Base-by-base conservation (phyloP, 1,139 yeast species). In the Maudiozyma humilis region DNA sequence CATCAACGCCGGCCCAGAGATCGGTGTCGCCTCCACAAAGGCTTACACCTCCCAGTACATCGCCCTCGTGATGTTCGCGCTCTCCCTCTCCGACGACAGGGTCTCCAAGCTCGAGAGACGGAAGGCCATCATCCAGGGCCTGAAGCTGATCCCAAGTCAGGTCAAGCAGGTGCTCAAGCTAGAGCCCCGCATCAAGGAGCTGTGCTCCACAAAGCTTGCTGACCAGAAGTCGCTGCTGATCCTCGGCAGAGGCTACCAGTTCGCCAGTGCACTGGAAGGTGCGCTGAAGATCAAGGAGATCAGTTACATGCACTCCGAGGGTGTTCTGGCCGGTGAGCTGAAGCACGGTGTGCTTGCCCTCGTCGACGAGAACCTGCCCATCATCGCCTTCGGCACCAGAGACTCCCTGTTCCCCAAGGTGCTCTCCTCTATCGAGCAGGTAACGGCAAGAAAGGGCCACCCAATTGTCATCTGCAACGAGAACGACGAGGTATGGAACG, bases 11-110 rank as follows among this genome's bases (percentile, higher is more conserved):
- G 99, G 99, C 52, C 98, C 98, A 35, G 99, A 93, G 71, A 91
- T 93, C 54, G 98, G 98, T 66, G 99, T 93, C 57, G 99, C 98
- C 12, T 88, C 97, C n/a, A 93, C 99, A 42, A 93, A 93, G 71
- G 98, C 98, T 23, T 93, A 93, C 70, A 91, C 99, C 15, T 93
- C 98, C 20, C 99, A 93, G 68, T 93, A 82, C 66, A 88, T 93
- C 68, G 98, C 98, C 1, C 74, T 93, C 56, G 96, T 91, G 6
- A 87, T 93, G 96, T 77, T 91, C 71, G 98, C 98, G 1, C 76
- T 93, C 48, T 87, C 93, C 17, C 75, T 93, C 54, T 84, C 96
- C 10, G 95, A 88, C 62, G 97, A 93, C 66, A 78, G 94, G 46
- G 77, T 88, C 44, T 83, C 95, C 36, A 79, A 76, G 68, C 64